Base-by-base conservation (phyloP, 202 grass and related monocot species). In the Panicum hallii region DNA sequence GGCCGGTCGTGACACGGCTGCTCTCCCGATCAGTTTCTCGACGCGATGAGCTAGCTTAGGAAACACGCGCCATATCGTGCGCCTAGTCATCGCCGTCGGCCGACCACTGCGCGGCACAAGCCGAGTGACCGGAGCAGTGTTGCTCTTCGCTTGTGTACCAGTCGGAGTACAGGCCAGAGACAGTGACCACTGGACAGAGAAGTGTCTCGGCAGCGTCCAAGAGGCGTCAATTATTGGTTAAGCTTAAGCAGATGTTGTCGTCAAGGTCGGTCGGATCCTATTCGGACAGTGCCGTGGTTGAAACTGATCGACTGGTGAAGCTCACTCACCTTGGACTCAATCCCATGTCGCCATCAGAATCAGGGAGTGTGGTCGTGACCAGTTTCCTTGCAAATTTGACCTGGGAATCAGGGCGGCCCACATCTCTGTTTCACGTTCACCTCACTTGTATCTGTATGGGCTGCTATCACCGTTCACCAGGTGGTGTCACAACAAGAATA, bases 341-440 rank as follows among this genome's bases (percentile, higher is more conserved):
- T 9, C 1, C 17, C 36, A 41, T 9, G 20, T 66, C 64, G 16
- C 36, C 2, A 69, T 67, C 36, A 70, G 67, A 40, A 67, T 69
- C 40, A 47, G 69, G 13, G 11, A 12, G n/a, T 30, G 53, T 3
- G 54, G 36, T 38, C 72, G 50, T 84, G 82, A 40, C 14, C 34
- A 9, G 36, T 67, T 66, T 50, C 23, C 68, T 62, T 62, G 46
- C 54, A 9, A 38, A 62, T 56, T 72, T 72, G 55, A 72, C 55
- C 16, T 9, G 26, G 54, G 6, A 26, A 53, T 53, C 34, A 42
- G 36, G 36, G 34, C 3, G 34, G 3, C 36, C 36, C 41, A 40
- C 36, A 20, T 67, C 61, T 12, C 5, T 20, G 36, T 20, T 67
- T 67, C 63, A n/a, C 9, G 9, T 56, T n/a, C 20, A 32, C 28